A percentile compares a stretch with the other conserved stretches of the same genome.
phyloP scores from a whole-genome alignment of 352 stramenopile species.

The Saprolegnia diclina region DNA sequence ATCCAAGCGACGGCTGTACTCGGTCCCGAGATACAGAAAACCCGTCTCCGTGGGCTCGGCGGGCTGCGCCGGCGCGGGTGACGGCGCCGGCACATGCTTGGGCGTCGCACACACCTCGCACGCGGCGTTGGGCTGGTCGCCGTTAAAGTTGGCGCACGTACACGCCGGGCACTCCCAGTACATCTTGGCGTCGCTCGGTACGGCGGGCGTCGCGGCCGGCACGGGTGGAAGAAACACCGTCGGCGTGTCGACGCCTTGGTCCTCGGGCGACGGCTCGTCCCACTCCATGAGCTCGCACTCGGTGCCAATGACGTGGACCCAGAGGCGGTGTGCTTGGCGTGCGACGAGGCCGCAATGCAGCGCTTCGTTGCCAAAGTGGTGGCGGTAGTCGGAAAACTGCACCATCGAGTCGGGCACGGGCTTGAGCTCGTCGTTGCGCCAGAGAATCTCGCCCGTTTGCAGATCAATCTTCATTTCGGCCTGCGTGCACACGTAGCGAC shows the following conservation, averaged over 20 bases:
- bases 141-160: conserved; percentile 84
- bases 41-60: conserved; percentile 37
- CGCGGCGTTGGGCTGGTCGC: conserved; percentile 63
- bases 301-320: conserved; percentile 85
- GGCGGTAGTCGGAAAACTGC: conserved; percentile 81
- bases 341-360: conserved; percentile 84
- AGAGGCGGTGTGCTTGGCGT: conserved; percentile 76
- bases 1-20: conserved; percentile 67
- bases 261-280: conserved; percentile 67
- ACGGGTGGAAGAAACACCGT: conserved; percentile 10
- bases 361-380: conserved; percentile 76
- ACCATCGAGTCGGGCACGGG: conserved; percentile 89
- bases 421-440: conserved; percentile 87
- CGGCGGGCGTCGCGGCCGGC: conserved; percentile 35
- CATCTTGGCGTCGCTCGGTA: conserved; percentile 68
- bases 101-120: conserved; percentile 76
- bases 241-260: conserved; percentile 75
- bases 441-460: conserved; percentile 85
- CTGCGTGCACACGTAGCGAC: conserved; percentile 60
- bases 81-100: conserved; percentile 31
- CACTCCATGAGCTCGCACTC: conserved; percentile 85
- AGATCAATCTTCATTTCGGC: conserved; percentile 83
- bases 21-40: conserved; percentile 51
- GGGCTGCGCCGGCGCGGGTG: conserved; percentile 26
- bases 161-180: conserved; percentile 83